These are phyloP conservation scores for Boletellus deceptivus DNA, from an alignment of 1,284 basidiomycete genomes.

Conservation along the genomic window DNA sequence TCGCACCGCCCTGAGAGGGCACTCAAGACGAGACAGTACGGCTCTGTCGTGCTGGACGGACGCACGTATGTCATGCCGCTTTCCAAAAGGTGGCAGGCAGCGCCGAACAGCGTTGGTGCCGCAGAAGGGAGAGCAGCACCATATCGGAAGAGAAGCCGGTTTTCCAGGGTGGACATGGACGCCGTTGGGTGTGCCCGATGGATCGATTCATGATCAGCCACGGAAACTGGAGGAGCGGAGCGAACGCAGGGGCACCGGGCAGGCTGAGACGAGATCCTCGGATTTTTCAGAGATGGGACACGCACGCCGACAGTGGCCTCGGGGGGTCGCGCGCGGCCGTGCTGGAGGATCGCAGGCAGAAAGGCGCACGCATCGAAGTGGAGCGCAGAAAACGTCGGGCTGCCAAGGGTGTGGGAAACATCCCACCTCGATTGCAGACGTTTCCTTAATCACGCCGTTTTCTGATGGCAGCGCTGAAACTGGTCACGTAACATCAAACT, in stretches of 20 bases:
- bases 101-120: background rate
- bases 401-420: no score
- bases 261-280: constrained; percentile 17
- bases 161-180: background rate
- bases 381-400: no score
- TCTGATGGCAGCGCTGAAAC: no score
- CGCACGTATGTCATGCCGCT: background rate
- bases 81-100: constrained; percentile 1
- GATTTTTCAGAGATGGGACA: constrained; percentile 11
- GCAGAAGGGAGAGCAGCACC: background rate
- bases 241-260: no score
- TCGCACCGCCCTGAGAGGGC: no score
- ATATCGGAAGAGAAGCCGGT: constrained; percentile 6
- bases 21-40: no score
- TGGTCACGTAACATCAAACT: no score
- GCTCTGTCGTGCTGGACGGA: no score
- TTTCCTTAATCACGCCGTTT: no score
- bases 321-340: no score
- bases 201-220: constrained; percentile 24
- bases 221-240: background rate
- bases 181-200: background rate
- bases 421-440: no score
- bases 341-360: constrained; percentile 13
- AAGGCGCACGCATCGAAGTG: constrained; percentile 2
- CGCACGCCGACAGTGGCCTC: no score